Evolutionary conservation across 2,329 filamentous ascomycete genomes (phyloP).

Genomic region (Juglanconis sp.): DNA sequence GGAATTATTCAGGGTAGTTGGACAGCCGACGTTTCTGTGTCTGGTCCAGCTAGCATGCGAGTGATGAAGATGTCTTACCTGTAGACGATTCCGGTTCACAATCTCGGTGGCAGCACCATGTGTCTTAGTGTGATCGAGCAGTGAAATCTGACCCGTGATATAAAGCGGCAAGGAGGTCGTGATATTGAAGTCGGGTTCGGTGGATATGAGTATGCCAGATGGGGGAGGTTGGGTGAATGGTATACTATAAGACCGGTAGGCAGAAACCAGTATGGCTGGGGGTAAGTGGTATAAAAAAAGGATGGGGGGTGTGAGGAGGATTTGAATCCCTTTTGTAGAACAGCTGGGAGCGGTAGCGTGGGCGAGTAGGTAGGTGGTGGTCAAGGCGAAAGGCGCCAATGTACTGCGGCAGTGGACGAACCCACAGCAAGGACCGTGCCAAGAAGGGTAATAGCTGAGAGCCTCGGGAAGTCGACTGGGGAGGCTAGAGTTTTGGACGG

Average conservation of each 20-base stretch:
- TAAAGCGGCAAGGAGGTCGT: not conserved
- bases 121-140: not conserved
- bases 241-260: not conserved
- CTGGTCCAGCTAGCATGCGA: not conserved
- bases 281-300: not conserved
- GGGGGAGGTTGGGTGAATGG: not conserved
- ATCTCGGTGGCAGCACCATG: not conserved
- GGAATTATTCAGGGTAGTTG: not conserved
- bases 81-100: constrained; percentile 4
- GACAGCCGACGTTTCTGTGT: not conserved
- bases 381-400: constrained; percentile 4
- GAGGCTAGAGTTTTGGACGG: constrained; percentile 7
- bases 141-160: not conserved
- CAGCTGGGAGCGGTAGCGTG: constrained; percentile 14
- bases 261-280: constrained; percentile 9
- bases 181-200: not conserved
- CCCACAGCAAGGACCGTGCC: constrained; percentile 14
- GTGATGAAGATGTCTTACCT: constrained; percentile 15
- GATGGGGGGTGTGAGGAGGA: constrained; percentile 8
- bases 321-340: constrained; percentile 16
- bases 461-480: constrained; percentile 14
- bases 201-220: not conserved
- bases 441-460: constrained; percentile 19
- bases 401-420: constrained; percentile 8
- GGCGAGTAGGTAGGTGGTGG: constrained; percentile 5